Percentiles rank a stretch among this genome's conserved stretches.
Evolutionary conservation across 2,329 filamentous ascomycete species (phyloP).

Genomic region (Pleomassaria siparia): DNA sequence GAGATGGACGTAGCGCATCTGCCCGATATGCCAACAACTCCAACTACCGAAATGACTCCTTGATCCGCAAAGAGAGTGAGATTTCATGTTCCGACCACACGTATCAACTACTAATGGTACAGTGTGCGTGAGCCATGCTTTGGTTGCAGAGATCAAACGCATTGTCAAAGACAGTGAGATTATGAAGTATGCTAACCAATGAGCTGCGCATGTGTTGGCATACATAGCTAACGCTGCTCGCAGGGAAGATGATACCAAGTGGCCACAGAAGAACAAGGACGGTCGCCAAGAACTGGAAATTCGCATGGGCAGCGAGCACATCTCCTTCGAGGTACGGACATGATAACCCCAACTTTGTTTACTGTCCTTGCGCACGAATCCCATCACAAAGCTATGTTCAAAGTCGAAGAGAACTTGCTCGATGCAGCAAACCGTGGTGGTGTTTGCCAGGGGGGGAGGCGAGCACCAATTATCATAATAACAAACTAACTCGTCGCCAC

Average conservation of each 20-base stretch:
- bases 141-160: slow-evolving; percentile 92
- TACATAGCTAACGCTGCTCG: slow-evolving; percentile 26
- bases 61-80: slow-evolving; percentile 99
- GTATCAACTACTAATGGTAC: slow-evolving; percentile 9
- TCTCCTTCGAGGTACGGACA: slow-evolving; percentile 88
- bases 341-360: no score
- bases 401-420: background rate
- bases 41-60: slow-evolving; percentile 97
- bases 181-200: slow-evolving; percentile 71
- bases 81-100: slow-evolving; percentile 11
- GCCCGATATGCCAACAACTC: slow-evolving; percentile 99
- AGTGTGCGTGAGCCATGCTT: slow-evolving; percentile 94
- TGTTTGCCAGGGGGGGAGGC: background rate
- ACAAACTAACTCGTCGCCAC: slow-evolving; percentile 22
- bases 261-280: slow-evolving; percentile 99
- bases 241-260: slow-evolving; percentile 97
- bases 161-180: slow-evolving; percentile 98
- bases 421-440: no score
- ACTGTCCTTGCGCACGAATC: no score
- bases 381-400: background rate
- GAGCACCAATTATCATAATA: background rate
- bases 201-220: background rate
- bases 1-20: slow-evolving; percentile 89
- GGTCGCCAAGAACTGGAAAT: slow-evolving; percentile 97
- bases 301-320: slow-evolving; percentile 88